Evolutionary conservation across 1,284 basidiomycete genomes (phyloP).

Genomic region (Trichosporon coremiiforme): DNA sequence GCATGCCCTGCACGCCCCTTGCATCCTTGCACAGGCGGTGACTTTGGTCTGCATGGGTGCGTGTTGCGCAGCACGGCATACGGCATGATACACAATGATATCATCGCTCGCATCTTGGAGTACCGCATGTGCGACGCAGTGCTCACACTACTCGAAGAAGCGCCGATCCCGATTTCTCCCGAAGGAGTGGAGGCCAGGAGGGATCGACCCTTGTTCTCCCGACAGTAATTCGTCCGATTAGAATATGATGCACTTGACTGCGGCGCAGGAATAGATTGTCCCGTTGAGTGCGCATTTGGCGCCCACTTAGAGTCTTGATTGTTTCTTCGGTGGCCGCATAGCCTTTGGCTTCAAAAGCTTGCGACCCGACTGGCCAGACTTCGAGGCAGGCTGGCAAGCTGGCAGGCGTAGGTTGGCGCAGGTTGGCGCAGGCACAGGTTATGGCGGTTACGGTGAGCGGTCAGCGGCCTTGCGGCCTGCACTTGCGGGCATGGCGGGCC

Average conservation of each 20-base stretch:
- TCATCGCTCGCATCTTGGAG: background rate
- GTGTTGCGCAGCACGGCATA: constrained; percentile 3
- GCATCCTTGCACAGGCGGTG: background rate
- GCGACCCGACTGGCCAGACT: background rate
- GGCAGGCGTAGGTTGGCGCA: background rate
- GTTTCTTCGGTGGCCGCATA: background rate
- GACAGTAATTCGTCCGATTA: constrained; percentile 11
- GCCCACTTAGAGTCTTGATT: background rate
- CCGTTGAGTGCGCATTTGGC: too few relatives aligned
- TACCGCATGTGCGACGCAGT: background rate
- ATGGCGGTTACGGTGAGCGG: too few relatives aligned
- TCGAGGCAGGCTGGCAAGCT: background rate
- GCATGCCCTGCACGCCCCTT: background rate
- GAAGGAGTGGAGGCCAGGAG: background rate
- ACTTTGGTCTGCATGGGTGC: background rate
- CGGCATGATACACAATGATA: constrained; percentile 10
- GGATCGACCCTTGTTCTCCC: constrained; percentile 14
- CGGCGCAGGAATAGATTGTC: background rate
- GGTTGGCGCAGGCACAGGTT: background rate
- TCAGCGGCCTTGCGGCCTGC: background rate
- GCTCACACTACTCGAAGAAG: background rate
- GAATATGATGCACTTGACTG: background rate
- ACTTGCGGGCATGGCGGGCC: background rate
- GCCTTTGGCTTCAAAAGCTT: background rate
- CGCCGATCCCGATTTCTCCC: constrained; percentile 13